Conservation (phyloP, 2,329 filamentous ascomycete genomes). For the Xylaria arbuscula region DNA sequence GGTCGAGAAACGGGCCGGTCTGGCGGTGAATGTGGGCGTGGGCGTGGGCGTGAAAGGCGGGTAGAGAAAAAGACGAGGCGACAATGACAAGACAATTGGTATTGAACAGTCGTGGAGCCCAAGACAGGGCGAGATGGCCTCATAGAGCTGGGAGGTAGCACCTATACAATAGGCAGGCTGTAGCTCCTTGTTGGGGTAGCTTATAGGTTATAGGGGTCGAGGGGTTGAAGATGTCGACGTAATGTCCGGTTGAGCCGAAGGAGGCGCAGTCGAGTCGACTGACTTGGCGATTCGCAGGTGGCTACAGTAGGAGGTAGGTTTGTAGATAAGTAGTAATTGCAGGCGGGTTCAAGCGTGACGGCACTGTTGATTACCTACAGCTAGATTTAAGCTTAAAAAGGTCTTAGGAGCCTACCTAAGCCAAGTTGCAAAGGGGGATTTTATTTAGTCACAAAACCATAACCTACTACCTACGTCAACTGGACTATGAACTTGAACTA, state of each 20-base stretch:
- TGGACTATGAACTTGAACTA: too few relatives aligned
- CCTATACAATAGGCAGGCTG: not conserved
- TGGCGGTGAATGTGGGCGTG: slow-evolving; percentile 16
- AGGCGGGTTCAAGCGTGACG: too few relatives aligned
- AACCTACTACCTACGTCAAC: too few relatives aligned
- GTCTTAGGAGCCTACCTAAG: too few relatives aligned
- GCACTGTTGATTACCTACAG: too few relatives aligned
- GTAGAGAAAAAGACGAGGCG: slow-evolving; percentile 9
- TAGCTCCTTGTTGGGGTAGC: not conserved
- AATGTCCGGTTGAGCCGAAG: slow-evolving; percentile 33
- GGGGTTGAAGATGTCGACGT: slow-evolving; percentile 13
- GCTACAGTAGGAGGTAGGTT: not conserved
- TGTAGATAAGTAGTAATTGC: too few relatives aligned
- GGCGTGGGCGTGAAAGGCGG: not conserved
- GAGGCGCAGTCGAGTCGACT: slow-evolving; percentile 25
- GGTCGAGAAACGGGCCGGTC: slow-evolving; percentile 20
- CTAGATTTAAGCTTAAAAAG: too few relatives aligned
- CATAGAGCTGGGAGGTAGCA: slow-evolving; percentile 26
- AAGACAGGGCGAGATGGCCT: slow-evolving; percentile 19
- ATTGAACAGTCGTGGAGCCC: slow-evolving; percentile 4
- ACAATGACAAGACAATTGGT: not conserved
- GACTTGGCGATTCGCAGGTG: not conserved
- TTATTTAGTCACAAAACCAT: too few relatives aligned
- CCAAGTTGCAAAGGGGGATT: not conserved
- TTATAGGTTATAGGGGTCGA: slow-evolving; percentile 1